A percentile compares a stretch with the other conserved stretches of the same genome.
These are phyloP conservation scores for Aspergillus campestris DNA, from an alignment of 495 filamentous ascomycete species.

Conservation along the genomic window DNA sequence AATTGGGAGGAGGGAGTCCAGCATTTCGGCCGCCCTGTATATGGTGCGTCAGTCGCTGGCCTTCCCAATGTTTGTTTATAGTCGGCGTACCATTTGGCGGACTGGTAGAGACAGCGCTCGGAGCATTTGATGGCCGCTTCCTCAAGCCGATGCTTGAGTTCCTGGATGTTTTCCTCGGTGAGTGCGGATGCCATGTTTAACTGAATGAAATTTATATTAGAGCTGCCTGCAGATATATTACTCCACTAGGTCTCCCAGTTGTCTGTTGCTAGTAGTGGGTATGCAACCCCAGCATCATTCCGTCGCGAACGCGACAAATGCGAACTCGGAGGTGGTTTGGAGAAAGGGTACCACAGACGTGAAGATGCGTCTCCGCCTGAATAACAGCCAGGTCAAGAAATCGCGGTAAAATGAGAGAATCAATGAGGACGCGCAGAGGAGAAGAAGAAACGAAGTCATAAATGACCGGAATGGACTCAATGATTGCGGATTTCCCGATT, in stretches of 20 bases:
- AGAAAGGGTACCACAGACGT: too few species aligned
- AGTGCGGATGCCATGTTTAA: constrained; percentile 27
- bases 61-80: too few species aligned
- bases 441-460: not conserved
- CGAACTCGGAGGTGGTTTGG: not conserved
- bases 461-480: constrained; percentile 1
- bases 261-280: too few species aligned
- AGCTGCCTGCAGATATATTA: not conserved
- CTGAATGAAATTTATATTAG: not conserved
- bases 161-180: constrained; percentile 32
- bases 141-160: constrained; percentile 60
- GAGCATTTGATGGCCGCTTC: constrained; percentile 83
- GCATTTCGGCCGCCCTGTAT: constrained; percentile 85
- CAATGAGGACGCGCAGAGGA: not conserved
- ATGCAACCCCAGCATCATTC: not conserved
- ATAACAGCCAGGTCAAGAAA: too few species aligned
- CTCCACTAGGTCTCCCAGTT: not conserved
- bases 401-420: too few species aligned
- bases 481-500: constrained; percentile 5
- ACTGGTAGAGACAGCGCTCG: constrained; percentile 91
- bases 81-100: constrained; percentile 77
- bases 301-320: not conserved
- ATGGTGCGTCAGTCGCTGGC: too few species aligned
- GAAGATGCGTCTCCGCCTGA: too few species aligned
- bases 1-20: constrained; percentile 60